Percentiles rank a stretch among this genome's conserved stretches.
Evolutionary conservation across 164 flowering plant species (phyloP).

Genomic region (Magnolia kwangsiensis): DNA sequence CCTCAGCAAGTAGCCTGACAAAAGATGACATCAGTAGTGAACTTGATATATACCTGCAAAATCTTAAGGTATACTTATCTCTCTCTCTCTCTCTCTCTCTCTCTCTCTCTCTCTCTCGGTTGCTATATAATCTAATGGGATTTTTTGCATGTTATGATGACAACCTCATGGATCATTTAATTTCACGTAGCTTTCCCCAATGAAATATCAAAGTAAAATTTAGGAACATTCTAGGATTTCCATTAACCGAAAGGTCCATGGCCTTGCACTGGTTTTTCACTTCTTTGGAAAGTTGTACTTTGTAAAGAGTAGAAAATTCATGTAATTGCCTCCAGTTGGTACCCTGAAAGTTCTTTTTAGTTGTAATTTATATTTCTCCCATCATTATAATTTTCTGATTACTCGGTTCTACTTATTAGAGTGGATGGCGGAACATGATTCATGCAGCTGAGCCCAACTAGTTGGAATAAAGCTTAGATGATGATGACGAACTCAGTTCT

Average conservation of each 20-base stretch:
- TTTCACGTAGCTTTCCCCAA: too few species aligned
- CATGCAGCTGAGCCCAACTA: too few species aligned
- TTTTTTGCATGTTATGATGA: too few species aligned
- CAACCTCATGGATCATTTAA: too few species aligned
- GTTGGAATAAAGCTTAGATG: too few species aligned
- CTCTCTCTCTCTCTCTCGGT: not conserved
- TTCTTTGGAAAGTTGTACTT: not conserved
- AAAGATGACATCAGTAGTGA: constrained; percentile 47
- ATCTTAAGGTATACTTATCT: constrained; percentile 54
- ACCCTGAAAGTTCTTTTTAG: not conserved
- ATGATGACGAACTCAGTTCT: not conserved
- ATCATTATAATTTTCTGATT: too few species aligned
- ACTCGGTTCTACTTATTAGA: too few species aligned
- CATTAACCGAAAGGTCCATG: too few species aligned
- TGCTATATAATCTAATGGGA: too few species aligned
- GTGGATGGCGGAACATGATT: too few species aligned
- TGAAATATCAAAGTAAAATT: too few species aligned
- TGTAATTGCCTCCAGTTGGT: not conserved
- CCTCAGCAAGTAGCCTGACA: constrained; percentile 34
- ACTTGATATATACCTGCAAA: constrained; percentile 55
- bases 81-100: not conserved
- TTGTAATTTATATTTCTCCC: not conserved
- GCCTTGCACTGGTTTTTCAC: not conserved
- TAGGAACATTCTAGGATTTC: too few species aligned
- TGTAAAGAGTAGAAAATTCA: not conserved